Conservation (phyloP, 768 basidiomycete genomes). For the Boletus edulis region DNA sequence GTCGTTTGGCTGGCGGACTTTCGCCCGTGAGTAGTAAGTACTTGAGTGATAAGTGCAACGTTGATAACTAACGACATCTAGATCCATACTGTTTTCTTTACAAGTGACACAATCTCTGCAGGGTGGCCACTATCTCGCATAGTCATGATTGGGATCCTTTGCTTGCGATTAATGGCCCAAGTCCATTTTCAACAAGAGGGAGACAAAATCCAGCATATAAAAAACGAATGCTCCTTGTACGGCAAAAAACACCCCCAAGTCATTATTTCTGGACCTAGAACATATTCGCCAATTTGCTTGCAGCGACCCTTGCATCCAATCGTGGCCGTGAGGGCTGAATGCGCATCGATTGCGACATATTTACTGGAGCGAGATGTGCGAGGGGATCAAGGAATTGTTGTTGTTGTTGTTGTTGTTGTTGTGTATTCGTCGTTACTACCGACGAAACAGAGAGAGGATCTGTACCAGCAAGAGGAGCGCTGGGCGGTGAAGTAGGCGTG, state of each 20-base stretch:
- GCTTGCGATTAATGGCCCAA: background rate
- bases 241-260: background rate
- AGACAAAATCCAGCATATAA: slow-evolving; percentile 19
- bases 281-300: slow-evolving; percentile 89
- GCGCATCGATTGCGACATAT: slow-evolving; percentile 73
- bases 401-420: slow-evolving; percentile 30
- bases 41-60: too few relatives aligned
- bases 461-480: slow-evolving; percentile 17
- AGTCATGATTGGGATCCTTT: background rate
- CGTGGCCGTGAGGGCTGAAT: slow-evolving; percentile 68
- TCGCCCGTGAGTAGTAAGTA: too few relatives aligned
- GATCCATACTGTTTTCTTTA: background rate
- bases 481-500: slow-evolving; percentile 3
- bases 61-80: too few relatives aligned
- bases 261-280: slow-evolving; percentile 44
- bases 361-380: slow-evolving; percentile 54
- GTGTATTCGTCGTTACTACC: slow-evolving; percentile 18
- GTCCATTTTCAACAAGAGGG: slow-evolving; percentile 6
- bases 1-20: too few relatives aligned
- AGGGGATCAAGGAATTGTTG: slow-evolving; percentile 56
- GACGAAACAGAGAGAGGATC: slow-evolving; percentile 14
- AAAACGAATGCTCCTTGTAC: slow-evolving; percentile 6
- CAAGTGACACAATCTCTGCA: background rate
- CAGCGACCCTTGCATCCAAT: slow-evolving; percentile 82
- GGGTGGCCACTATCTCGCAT: too few relatives aligned